Conservation (phyloP, 495 filamentous ascomycete genomes). For the Cercophora samala region DNA sequence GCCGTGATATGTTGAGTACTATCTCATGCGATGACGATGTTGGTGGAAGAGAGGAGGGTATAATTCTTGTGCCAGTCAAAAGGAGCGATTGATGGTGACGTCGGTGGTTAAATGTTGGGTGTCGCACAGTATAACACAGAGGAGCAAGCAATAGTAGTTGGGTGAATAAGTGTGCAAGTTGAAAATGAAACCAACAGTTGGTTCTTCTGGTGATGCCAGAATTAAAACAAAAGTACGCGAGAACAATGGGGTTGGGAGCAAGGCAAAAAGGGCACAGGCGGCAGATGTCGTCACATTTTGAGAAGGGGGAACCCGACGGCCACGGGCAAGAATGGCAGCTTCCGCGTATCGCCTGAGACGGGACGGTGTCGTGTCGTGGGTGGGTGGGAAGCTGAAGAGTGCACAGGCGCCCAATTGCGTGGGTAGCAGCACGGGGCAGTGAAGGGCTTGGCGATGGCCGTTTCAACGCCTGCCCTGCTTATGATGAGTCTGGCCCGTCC, state of each 20-base stretch:
- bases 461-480: neutral
- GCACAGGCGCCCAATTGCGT: neutral
- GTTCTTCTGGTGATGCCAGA: neutral
- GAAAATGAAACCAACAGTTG: neutral
- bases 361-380: neutral
- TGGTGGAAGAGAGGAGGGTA: neutral
- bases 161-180: neutral
- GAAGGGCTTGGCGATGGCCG: neutral
- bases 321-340: neutral
- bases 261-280: slow-evolving; percentile 4
- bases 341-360: neutral
- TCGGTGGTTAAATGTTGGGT: slow-evolving; percentile 1
- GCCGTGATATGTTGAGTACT: neutral
- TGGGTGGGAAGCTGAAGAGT: neutral
- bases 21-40: neutral
- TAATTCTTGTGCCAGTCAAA: neutral
- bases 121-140: too few relatives aligned
- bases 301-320: neutral
- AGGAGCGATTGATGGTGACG: neutral
- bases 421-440: neutral
- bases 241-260: neutral
- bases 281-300: slow-evolving; percentile 11
- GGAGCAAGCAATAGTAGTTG: neutral
- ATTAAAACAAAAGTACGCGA: neutral
- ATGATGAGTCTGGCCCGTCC: too few relatives aligned